A percentile compares a stretch with the other conserved stretches of the same genome.
These are phyloP conservation scores for Suillus decipiens DNA, from an alignment of 768 basidiomycete species.

Conservation along the genomic window DNA sequence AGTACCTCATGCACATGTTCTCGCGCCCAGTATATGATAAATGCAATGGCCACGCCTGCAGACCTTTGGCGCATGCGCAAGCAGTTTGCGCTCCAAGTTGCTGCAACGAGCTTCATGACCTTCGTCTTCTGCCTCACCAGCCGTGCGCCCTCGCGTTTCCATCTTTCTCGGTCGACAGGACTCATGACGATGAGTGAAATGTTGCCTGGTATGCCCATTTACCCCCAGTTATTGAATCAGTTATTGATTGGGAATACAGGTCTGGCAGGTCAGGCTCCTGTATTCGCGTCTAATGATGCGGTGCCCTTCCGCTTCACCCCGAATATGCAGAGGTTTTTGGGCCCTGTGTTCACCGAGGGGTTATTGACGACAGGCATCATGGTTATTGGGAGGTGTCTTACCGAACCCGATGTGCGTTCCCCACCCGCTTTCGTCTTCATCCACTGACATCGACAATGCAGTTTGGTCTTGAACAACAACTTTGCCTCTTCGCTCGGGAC, in stretches of 20 bases:
- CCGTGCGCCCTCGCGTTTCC: conserved; percentile 82
- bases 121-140: conserved; percentile 83
- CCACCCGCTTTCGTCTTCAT: not conserved
- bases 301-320: conserved; percentile 98
- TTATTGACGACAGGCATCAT: conserved; percentile 84
- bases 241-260: conserved; percentile 15
- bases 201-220: conserved; percentile 62
- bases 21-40: conserved; percentile 78
- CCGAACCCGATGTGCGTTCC: conserved; percentile 80
- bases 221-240: not conserved
- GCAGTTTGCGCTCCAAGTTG: conserved; percentile 90
- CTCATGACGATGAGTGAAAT: conserved; percentile 92
- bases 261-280: conserved; percentile 45
- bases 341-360: conserved; percentile 87
- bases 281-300: conserved; percentile 79
- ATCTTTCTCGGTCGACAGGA: conserved; percentile 87
- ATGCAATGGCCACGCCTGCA: conserved; percentile 77
- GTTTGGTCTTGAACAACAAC: conserved; percentile 91
- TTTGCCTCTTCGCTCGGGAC: conserved; percentile 90
- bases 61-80: conserved; percentile 98
- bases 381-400: conserved; percentile 88
- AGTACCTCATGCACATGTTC: not conserved
- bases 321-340: conserved; percentile 92
- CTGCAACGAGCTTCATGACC: conserved; percentile 89
- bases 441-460: conserved; percentile 30